phyloP scores from a whole-genome alignment of 768 basidiomycete genomes.

The Amanita subjunquillea region DNA sequence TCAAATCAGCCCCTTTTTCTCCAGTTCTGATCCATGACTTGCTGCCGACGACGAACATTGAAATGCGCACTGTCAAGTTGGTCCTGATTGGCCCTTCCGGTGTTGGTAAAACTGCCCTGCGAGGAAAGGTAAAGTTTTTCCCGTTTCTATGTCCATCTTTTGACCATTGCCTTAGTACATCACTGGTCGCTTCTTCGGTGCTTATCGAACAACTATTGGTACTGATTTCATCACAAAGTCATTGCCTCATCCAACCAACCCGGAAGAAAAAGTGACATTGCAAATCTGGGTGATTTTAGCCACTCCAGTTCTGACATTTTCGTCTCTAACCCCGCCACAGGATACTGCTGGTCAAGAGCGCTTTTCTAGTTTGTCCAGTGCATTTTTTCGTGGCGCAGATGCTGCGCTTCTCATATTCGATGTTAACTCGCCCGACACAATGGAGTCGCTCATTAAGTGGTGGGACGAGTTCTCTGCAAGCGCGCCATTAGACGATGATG shows the following conservation, averaged over 20 bases:
- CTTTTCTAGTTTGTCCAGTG: conserved; percentile 71
- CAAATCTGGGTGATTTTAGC: conserved; percentile 42
- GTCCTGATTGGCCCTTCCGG: conserved; percentile 76
- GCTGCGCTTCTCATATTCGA: conserved; percentile 78
- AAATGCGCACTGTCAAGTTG: conserved; percentile 69
- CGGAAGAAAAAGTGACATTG: conserved; percentile 49
- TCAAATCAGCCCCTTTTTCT: not conserved
- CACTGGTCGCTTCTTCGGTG: conserved; percentile 61
- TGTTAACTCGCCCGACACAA: conserved; percentile 54
- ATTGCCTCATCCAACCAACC: conserved; percentile 45
- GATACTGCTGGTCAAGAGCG: conserved; percentile 87
- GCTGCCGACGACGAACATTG: not conserved
- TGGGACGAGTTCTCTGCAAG: conserved; percentile 66
- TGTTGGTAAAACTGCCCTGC: conserved; percentile 77
- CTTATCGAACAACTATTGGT: conserved; percentile 80
- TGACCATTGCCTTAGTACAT: conserved; percentile 47
- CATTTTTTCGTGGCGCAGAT: conserved; percentile 82
- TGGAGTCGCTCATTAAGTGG: conserved; percentile 57
- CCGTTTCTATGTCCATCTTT: conserved; percentile 66
- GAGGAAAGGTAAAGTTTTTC: conserved; percentile 59
- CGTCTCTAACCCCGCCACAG: conserved; percentile 20
- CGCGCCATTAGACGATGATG: conserved; percentile 59
- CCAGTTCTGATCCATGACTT: not conserved
- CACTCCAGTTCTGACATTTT: not conserved
- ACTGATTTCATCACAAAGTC: conserved; percentile 82